Base-by-base conservation (phyloP, 1,284 basidiomycete species). In the Pseudozyma tsukubaensis region DNA sequence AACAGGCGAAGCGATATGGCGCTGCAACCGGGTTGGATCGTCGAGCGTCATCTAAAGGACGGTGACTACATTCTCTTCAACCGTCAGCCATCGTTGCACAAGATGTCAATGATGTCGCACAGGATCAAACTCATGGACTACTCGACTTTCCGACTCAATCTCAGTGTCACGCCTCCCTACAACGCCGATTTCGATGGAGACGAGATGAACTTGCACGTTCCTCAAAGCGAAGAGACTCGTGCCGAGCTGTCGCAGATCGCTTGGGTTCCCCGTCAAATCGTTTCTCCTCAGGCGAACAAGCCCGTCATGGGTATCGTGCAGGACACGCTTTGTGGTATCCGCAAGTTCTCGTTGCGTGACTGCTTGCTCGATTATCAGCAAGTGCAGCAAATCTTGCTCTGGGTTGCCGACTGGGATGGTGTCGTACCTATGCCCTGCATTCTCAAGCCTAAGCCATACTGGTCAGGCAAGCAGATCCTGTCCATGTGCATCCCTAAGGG, bases 71-170 rank as follows among this genome's bases (percentile, higher is more conserved):
- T 99, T 37, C 87, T 99, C 53, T 99, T 99, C 88, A 99, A 99
- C 86, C 95, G 97, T 72, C 97, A 99, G 84, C 97, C 97, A 2
- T 93, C 91, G 88, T 86, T 99, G 85, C 97, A 99, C 87, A 99
- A 99, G 86, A 99, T 99, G 97, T 96, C 93, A 88, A 99, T 99
- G 97, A 99, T 99, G 97, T 94, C 93, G 85, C 97, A 99, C 87
- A 90, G 97, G 43, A 93, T 99, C 52, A 94, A 93, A 84, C 87
- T 99, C 62, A 97, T 99, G 95, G 93, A 94, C 37, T 99, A 98
- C 86, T 99, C 97, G 92, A 94, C 96, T 64, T 98, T 97, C 88
- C 94, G 96, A 69, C 87, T 97, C 73, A 98, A 98, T 85, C 90
- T 97, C 72, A 97, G 94, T 68, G 95, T 97, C 52, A 86, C 86